phyloP scores from a whole-genome alignment of 768 basidiomycete species.

The Lyophyllum semitale region DNA sequence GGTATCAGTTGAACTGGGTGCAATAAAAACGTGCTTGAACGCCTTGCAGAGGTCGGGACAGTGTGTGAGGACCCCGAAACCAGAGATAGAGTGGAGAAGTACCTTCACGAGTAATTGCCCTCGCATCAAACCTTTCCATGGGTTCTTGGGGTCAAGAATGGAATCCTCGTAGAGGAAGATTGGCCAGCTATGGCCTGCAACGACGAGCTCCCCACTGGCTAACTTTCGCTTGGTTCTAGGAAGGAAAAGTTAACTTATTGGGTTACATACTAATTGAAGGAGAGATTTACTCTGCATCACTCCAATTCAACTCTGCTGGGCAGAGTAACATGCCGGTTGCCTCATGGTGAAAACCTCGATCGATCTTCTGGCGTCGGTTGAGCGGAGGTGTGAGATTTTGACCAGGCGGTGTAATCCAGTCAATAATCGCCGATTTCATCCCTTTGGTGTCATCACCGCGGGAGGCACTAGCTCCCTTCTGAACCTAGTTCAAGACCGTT shows the following conservation, averaged over 20 bases:
- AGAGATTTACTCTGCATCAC: slow-evolving; percentile 5
- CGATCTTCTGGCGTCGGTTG: slow-evolving; percentile 3
- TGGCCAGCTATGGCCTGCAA: slow-evolving; percentile 23
- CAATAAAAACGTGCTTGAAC: slow-evolving; percentile 11
- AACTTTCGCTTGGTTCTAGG: neutral
- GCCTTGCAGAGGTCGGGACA: neutral
- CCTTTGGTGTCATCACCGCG: slow-evolving; percentile 16
- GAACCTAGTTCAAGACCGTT: slow-evolving; percentile 14
- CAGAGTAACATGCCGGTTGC: slow-evolving; percentile 11
- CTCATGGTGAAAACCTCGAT: slow-evolving; percentile 9
- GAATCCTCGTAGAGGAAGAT: slow-evolving; percentile 22
- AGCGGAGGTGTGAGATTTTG: slow-evolving; percentile 9
- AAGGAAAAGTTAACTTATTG: no score
- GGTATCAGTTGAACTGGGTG: neutral
- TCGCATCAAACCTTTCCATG: slow-evolving; percentile 24
- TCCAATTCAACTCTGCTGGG: slow-evolving; percentile 12
- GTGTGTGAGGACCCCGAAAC: neutral
- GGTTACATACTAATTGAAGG: no score
- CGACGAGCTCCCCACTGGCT: slow-evolving; percentile 6
- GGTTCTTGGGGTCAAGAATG: slow-evolving; percentile 21
- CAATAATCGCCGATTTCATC: slow-evolving; percentile 18
- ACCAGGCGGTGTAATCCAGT: slow-evolving; percentile 24
- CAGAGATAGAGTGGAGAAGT: neutral
- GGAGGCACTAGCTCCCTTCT: slow-evolving; percentile 20
- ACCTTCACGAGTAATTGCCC: slow-evolving; percentile 21